Conservation (phyloP, 257 asterid genomes). For the Petunia secreta region DNA sequence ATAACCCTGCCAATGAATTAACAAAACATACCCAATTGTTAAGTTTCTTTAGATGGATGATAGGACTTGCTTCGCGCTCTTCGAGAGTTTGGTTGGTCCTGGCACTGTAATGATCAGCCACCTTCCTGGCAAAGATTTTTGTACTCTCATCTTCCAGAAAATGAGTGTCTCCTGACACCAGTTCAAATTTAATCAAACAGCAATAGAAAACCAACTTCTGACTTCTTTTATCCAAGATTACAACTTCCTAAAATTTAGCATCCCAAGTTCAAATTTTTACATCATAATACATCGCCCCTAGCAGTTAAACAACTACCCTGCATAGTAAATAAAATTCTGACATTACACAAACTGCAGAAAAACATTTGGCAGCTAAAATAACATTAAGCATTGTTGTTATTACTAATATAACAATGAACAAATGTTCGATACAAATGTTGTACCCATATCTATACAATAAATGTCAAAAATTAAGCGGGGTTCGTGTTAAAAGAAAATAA, state of each 20-base stretch:
- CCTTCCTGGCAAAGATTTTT: conserved; percentile 77
- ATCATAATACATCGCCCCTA: conserved; percentile 13
- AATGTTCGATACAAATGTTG: neutral
- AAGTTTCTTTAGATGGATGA: conserved; percentile 94
- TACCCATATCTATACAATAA: neutral
- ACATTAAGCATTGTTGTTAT: neutral
- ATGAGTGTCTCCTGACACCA: conserved; percentile 54
- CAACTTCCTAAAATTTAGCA: conserved; percentile 5
- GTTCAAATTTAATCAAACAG: conserved; percentile 20
- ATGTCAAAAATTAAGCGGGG: neutral
- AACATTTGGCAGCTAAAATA: neutral
- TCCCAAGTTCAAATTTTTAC: conserved; percentile 1
- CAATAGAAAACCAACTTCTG: conserved; percentile 21
- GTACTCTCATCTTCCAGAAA: conserved; percentile 81
- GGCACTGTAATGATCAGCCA: conserved; percentile 96
- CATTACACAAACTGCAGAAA: neutral
- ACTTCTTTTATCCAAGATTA: neutral
- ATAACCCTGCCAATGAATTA: neutral
- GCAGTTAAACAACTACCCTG: conserved; percentile 14
- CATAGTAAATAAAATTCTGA: conserved; percentile 18
- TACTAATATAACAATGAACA: neutral
- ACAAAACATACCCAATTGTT: conserved; percentile 79
- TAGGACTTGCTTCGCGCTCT: conserved; percentile 98
- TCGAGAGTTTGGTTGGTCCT: conserved; percentile 95
- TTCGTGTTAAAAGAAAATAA: neutral